Base-by-base conservation (phyloP, 1,284 basidiomycete genomes). In the Wallemia hederae region DNA sequence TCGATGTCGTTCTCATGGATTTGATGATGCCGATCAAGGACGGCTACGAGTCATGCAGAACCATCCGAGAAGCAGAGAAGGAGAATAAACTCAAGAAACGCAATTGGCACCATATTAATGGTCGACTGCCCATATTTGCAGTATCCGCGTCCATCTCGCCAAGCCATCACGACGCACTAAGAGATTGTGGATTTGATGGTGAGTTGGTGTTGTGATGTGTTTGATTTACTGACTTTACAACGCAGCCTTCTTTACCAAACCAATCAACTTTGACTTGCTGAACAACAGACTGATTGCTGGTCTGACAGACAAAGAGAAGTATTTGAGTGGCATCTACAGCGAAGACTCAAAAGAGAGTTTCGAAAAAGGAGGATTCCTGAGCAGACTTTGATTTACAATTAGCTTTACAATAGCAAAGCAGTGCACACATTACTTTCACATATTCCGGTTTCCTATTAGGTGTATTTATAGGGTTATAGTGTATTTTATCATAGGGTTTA, bases 161-260 rank as follows among this genome's bases (percentile, higher is more conserved):
- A 65, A 70, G 73, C 26, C 80, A 85, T 68, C 74, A 79, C 1
- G 70, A 74, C 0, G 76, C n/a, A 17, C 19, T 49, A 5, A 49
- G 11, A 49, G 39, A 49, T 9, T 17, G 39, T 49, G 39, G 39
- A 49, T 49, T 49, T 49, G 39, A 49, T 49, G 68, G 62, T 66
- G 67, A 63, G 61, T 63, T 19, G 63, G 65, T 49, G 64, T 66
- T 27, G 67, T 67, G 56, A 66, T 7, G n/a, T 69, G 63, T 66
- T 67, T 60, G 67, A 65, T 24, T 31, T 59, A 25, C n/a, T 14
- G n/a, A 29, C 19, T 59, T 2, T 59, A 85, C 56, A 78, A 88
- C 70, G 85, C 88, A 67, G 85, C 85, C 9, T 88, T 83, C 84
- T 77, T 88, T n/a, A 71, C 87, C 62, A 88, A 88, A 70, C 86